Evolutionary conservation across 1,139 yeast species (phyloP).

Genomic region (Blastobotrys buckinghamii): DNA sequence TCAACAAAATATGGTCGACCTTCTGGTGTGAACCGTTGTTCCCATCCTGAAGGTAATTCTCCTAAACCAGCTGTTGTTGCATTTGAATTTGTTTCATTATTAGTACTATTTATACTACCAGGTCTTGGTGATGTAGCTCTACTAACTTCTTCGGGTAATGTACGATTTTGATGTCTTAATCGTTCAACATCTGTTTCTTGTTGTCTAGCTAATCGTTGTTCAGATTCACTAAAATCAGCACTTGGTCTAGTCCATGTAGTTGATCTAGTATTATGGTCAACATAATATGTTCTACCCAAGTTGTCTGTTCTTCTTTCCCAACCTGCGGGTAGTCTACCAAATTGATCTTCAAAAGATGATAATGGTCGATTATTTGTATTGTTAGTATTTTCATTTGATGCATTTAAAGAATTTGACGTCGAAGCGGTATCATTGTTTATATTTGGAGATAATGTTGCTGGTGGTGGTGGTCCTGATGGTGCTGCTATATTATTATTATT

Average conservation of each 20-base stretch:
- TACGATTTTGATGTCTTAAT: slow-evolving; percentile 84
- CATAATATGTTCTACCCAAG: slow-evolving; percentile 95
- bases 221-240: slow-evolving; percentile 37
- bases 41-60: slow-evolving; percentile 98
- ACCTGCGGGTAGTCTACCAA: slow-evolving; percentile 94
- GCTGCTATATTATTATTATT: slow-evolving; percentile 4
- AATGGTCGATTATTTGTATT: slow-evolving; percentile 17
- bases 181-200: slow-evolving; percentile 79
- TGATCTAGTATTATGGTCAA: slow-evolving; percentile 94
- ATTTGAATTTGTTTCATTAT: slow-evolving; percentile 22
- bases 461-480: slow-evolving; percentile 6
- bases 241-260: slow-evolving; percentile 99
- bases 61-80: slow-evolving; percentile 95
- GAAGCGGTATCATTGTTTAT: slow-evolving; percentile 3
- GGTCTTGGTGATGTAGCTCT: slow-evolving; percentile 32
- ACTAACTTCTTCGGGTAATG: slow-evolving; percentile 65
- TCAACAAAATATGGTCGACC: slow-evolving; percentile 98
- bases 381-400: background rate
- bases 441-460: slow-evolving; percentile 1
- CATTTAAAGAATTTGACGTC: background rate
- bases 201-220: slow-evolving; percentile 40
- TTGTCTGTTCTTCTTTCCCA: slow-evolving; percentile 99
- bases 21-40: slow-evolving; percentile 95
- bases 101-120: slow-evolving; percentile 26
- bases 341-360: slow-evolving; percentile 89